Percentiles rank a stretch among this genome's conserved stretches.
phyloP scores from a whole-genome alignment of 495 filamentous ascomycete species.

The Jackrogersella minutella region DNA sequence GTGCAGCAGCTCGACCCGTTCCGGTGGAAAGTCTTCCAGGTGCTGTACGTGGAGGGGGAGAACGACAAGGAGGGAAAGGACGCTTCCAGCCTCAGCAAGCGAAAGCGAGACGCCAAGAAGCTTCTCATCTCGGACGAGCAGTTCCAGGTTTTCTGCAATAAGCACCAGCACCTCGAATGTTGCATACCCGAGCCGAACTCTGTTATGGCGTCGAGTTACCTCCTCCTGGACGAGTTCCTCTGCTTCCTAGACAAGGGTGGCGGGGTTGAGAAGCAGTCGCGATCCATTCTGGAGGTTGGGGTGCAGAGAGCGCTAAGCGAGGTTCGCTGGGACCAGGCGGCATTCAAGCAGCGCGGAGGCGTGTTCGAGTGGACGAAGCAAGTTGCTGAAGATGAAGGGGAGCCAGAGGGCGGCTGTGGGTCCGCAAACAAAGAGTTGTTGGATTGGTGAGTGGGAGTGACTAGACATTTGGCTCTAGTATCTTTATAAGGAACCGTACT shows the following conservation, averaged over 20 bases:
- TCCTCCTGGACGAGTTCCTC: constrained; percentile 65
- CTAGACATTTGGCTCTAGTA: no score
- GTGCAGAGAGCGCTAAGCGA: constrained; percentile 58
- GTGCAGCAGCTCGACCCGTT: constrained; percentile 57
- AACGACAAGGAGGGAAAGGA: constrained; percentile 57
- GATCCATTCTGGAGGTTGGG: constrained; percentile 60
- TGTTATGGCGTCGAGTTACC: constrained; percentile 61
- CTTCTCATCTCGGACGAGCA: constrained; percentile 61
- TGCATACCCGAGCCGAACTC: constrained; percentile 61
- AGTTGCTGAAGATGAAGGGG: constrained; percentile 1
- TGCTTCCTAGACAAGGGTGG: constrained; percentile 61
- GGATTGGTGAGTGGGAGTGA: constrained; percentile 17
- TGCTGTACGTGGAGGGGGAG: constrained; percentile 63
- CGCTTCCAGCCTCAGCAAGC: not conserved
- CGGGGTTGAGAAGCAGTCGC: constrained; percentile 49
- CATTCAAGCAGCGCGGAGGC: constrained; percentile 58
- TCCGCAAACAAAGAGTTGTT: not conserved
- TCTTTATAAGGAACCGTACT: no score
- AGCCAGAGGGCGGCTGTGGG: constrained; percentile 14
- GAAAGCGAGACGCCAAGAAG: constrained; percentile 53
- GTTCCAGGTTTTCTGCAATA: constrained; percentile 57
- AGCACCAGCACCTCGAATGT: constrained; percentile 51
- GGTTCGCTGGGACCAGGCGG: constrained; percentile 60
- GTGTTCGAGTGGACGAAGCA: constrained; percentile 63
- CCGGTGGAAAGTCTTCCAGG: constrained; percentile 68